Percentiles rank a stretch among this genome's conserved stretches.
phyloP scores from a whole-genome alignment of 2,329 filamentous ascomycete species.

The Zymoseptoria brevis region DNA sequence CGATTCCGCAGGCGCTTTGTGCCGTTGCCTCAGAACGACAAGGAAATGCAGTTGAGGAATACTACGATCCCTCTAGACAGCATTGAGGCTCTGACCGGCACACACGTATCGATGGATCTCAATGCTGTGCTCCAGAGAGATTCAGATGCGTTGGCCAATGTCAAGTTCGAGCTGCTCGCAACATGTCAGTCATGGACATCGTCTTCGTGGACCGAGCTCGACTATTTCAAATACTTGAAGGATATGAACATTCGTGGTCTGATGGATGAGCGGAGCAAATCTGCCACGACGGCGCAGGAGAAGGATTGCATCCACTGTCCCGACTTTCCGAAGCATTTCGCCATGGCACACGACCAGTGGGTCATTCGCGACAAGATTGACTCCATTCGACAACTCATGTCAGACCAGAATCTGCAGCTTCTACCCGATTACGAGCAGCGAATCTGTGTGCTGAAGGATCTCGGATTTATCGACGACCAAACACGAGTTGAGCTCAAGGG shows the following conservation, averaged over 20 bases:
- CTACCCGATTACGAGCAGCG: slow-evolving; percentile 95
- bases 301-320: slow-evolving; percentile 63
- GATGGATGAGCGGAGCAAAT: slow-evolving; percentile 60
- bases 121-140: slow-evolving; percentile 32
- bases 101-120: slow-evolving; percentile 39
- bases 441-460: slow-evolving; percentile 81
- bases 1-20: slow-evolving; percentile 61
- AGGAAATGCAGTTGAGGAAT: slow-evolving; percentile 60
- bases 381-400: slow-evolving; percentile 78
- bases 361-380: slow-evolving; percentile 89
- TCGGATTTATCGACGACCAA: slow-evolving; percentile 82
- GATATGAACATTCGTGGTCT: slow-evolving; percentile 75
- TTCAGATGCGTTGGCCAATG: slow-evolving; percentile 47
- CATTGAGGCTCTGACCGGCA: slow-evolving; percentile 76
- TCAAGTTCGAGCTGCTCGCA: slow-evolving; percentile 60
- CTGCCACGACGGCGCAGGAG: slow-evolving; percentile 55
- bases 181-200: slow-evolving; percentile 68
- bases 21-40: slow-evolving; percentile 56
- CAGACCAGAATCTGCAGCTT: slow-evolving; percentile 91
- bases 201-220: slow-evolving; percentile 72
- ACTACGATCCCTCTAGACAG: slow-evolving; percentile 65
- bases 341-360: slow-evolving; percentile 96
- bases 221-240: slow-evolving; percentile 67
- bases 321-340: slow-evolving; percentile 82
- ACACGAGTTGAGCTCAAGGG: slow-evolving; percentile 90